Conservation (phyloP, 345 rosid genomes). For the Euclidium syriacum region DNA sequence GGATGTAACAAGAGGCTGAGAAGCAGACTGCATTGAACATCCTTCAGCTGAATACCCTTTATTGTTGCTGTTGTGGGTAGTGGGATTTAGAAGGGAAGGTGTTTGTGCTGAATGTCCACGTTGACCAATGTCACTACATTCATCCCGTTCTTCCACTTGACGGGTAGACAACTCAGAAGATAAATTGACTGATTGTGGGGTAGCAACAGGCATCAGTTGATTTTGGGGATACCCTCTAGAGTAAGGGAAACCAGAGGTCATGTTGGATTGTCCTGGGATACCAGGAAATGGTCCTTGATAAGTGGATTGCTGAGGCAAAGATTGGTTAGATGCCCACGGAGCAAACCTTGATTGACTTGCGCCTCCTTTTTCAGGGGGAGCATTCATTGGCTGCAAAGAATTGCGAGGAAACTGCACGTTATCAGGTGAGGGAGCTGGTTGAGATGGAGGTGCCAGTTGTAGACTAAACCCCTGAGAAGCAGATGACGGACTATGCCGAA, state of each 20-base stretch:
- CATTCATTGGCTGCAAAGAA: slow-evolving; percentile 28
- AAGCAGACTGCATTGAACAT: slow-evolving; percentile 39
- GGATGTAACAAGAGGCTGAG: slow-evolving; percentile 34
- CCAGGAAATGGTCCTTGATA: slow-evolving; percentile 39
- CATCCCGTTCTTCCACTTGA: slow-evolving; percentile 34
- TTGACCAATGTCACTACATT: slow-evolving; percentile 42
- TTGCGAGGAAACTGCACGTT: slow-evolving; percentile 35
- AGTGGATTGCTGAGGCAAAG: slow-evolving; percentile 36
- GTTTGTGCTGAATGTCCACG: slow-evolving; percentile 43
- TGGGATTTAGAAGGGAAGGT: slow-evolving; percentile 25
- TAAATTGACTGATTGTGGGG: slow-evolving; percentile 31
- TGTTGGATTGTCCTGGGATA: slow-evolving; percentile 35
- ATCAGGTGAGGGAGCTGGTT: slow-evolving; percentile 39
- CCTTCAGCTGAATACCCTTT: slow-evolving; percentile 38
- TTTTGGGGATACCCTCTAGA: slow-evolving; percentile 40
- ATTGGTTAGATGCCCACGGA: slow-evolving; percentile 42
- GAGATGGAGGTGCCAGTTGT: slow-evolving; percentile 82
- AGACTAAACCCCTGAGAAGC: slow-evolving; percentile 74
- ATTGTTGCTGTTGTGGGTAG: slow-evolving; percentile 28
- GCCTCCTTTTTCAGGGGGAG: slow-evolving; percentile 38
- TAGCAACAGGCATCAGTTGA: slow-evolving; percentile 35
- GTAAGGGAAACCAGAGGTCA: slow-evolving; percentile 44
- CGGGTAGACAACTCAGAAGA: slow-evolving; percentile 36
- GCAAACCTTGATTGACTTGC: slow-evolving; percentile 40
- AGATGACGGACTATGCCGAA: slow-evolving; percentile 50